A percentile compares a stretch with the other conserved stretches of the same genome.
Evolutionary conservation across 768 basidiomycete genomes (phyloP).

Genomic region (Boletus eberwhitei): DNA sequence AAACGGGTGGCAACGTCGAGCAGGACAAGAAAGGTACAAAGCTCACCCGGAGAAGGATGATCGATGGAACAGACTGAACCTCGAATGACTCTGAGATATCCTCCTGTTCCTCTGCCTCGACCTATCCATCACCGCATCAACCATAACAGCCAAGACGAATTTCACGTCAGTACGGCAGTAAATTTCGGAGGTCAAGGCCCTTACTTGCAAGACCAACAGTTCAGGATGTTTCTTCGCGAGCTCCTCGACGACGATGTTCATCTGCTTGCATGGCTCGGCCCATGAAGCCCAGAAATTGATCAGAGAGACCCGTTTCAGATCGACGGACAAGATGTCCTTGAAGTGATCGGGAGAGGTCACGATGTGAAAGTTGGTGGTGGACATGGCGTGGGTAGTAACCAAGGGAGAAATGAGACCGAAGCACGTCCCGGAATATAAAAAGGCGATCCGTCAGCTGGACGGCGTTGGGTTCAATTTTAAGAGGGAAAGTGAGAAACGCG

Average conservation of each 20-base stretch:
- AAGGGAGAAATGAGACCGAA: not conserved
- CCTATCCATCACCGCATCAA: slow-evolving; percentile 48
- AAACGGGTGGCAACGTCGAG: not conserved
- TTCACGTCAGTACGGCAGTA: not conserved
- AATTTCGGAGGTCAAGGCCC: slow-evolving; percentile 2
- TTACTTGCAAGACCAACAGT: slow-evolving; percentile 73
- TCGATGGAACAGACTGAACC: slow-evolving; percentile 83
- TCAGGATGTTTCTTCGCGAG: slow-evolving; percentile 68
- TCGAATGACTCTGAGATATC: slow-evolving; percentile 94
- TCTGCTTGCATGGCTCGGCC: slow-evolving; percentile 88
- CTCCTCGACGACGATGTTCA: slow-evolving; percentile 76
- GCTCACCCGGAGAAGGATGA: slow-evolving; percentile 76
- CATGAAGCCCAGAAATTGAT: slow-evolving; percentile 94
- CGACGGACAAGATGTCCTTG: slow-evolving; percentile 65
- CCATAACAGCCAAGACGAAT: not conserved
- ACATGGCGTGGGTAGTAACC: slow-evolving; percentile 15
- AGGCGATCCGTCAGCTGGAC: not conserved
- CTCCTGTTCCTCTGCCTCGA: slow-evolving; percentile 75
- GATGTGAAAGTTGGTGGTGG: slow-evolving; percentile 37
- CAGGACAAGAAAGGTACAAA: too few species aligned
- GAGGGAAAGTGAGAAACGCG: not conserved
- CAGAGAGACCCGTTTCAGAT: slow-evolving; percentile 78
- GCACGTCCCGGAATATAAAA: not conserved
- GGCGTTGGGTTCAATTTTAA: not conserved
- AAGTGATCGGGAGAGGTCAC: slow-evolving; percentile 71